Percentiles rank a stretch among this genome's conserved stretches.
These are phyloP conservation scores for Rhododendron molle DNA, from an alignment of 148 eudicot species.

Conservation along the genomic window DNA sequence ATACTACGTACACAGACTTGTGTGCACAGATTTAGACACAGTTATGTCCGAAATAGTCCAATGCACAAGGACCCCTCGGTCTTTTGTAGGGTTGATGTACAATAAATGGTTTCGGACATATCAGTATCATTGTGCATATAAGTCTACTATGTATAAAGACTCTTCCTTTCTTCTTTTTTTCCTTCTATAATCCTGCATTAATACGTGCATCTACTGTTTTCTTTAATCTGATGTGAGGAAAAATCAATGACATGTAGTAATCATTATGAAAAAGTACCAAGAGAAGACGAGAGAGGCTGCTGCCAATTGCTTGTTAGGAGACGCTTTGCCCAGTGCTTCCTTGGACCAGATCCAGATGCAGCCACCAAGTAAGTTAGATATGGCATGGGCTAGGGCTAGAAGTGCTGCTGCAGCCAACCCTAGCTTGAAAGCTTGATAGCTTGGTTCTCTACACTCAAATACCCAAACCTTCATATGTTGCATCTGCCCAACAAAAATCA, in stretches of 20 bases:
- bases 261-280: constrained; percentile 40
- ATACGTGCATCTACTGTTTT: too few species aligned
- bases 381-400: constrained; percentile 58
- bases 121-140: too few species aligned
- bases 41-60: neutral
- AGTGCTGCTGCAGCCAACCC: constrained; percentile 68
- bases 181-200: too few species aligned
- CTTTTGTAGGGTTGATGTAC: too few species aligned
- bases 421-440: constrained; percentile 71
- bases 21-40: neutral
- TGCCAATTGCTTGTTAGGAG: constrained; percentile 67
- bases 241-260: neutral
- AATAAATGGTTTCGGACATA: too few species aligned
- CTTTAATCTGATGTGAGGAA: too few species aligned
- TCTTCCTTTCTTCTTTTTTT: too few species aligned
- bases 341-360: constrained; percentile 64
- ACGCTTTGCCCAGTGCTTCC: constrained; percentile 49
- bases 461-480: constrained; percentile 47
- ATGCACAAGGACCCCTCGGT: neutral
- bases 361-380: constrained; percentile 69
- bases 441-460: constrained; percentile 77
- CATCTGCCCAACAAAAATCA: constrained; percentile 34
- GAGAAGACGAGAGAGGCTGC: constrained; percentile 59
- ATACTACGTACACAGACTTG: too few species aligned
- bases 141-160: too few species aligned